Conservation (phyloP, 2,329 filamentous ascomycete species). For the Neopestalotiopsis clavispora region DNA sequence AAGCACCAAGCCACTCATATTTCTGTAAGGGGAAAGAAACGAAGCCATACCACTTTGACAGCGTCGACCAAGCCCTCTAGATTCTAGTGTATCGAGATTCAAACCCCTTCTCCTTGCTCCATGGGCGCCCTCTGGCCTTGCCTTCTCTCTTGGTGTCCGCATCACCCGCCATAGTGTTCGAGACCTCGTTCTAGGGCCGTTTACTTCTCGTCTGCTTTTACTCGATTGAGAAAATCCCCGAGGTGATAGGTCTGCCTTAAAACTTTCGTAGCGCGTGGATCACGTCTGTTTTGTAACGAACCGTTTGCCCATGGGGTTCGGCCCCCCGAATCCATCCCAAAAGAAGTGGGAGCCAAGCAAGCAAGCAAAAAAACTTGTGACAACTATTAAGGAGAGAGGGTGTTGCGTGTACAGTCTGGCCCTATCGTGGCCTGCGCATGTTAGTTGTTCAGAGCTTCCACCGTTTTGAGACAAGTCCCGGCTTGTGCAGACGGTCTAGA, state of each 20-base stretch:
- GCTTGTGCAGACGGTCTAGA: neutral
- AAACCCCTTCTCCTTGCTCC: too few species aligned
- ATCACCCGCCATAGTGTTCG: conserved; percentile 7
- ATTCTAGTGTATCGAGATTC: neutral
- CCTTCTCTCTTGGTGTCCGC: neutral
- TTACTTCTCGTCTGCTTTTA: conserved; percentile 18
- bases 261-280: conserved; percentile 11
- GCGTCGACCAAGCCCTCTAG: neutral
- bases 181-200: conserved; percentile 18
- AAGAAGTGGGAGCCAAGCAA: neutral
- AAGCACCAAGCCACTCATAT: neutral
- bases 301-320: neutral
- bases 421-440: neutral
- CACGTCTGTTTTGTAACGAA: neutral
- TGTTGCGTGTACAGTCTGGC: neutral
- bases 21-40: conserved; percentile 1
- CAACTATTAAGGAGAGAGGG: too few species aligned
- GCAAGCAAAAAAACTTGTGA: neutral
- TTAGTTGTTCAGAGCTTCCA: neutral
- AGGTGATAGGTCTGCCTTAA: conserved; percentile 4
- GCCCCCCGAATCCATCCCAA: neutral
- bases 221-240: conserved; percentile 19
- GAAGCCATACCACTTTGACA: neutral
- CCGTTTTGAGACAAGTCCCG: neutral
- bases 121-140: too few species aligned